These are phyloP conservation scores for Allium fistulosum DNA, from an alignment of 106 monocot genomes.

Conservation along the genomic window DNA sequence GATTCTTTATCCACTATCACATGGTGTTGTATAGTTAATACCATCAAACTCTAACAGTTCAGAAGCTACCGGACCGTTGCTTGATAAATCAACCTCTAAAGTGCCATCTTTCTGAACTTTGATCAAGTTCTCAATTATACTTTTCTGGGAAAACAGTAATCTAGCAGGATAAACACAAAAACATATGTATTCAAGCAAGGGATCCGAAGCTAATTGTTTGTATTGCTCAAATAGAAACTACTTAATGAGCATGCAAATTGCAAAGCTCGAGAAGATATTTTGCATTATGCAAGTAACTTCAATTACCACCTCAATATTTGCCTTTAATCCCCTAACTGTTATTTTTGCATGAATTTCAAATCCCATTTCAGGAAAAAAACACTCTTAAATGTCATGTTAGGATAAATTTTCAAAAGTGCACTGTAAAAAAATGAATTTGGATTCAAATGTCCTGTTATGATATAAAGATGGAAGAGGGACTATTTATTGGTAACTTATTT, in stretches of 20 bases:
- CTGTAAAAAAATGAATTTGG: too few species aligned
- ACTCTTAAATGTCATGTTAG: too few species aligned
- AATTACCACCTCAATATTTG: too few species aligned
- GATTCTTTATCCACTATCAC: conserved; percentile 14
- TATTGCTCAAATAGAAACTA: not conserved
- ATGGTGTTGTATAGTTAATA: conserved; percentile 18
- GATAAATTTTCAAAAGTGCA: too few species aligned
- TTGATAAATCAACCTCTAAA: conserved; percentile 59
- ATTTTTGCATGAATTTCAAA: too few species aligned
- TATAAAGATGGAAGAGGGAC: too few species aligned
- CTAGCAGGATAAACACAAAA: not conserved
- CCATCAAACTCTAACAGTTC: conserved; percentile 83
- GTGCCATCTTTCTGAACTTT: conserved; percentile 85
- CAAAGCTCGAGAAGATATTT: too few species aligned
- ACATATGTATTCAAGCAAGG: not conserved
- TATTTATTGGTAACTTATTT: too few species aligned
- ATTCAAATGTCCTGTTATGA: too few species aligned
- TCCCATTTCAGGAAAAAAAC: too few species aligned
- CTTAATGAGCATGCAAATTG: not conserved
- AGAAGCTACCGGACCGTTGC: conserved; percentile 54
- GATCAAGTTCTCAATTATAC: conserved; percentile 58
- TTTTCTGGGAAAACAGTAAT: conserved; percentile 36
- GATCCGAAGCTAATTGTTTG: not conserved
- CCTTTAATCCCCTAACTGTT: too few species aligned
- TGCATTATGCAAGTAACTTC: too few species aligned